Evolutionary conservation across 2,329 filamentous ascomycete species (phyloP).

Genomic region (Clonostachys solani): DNA sequence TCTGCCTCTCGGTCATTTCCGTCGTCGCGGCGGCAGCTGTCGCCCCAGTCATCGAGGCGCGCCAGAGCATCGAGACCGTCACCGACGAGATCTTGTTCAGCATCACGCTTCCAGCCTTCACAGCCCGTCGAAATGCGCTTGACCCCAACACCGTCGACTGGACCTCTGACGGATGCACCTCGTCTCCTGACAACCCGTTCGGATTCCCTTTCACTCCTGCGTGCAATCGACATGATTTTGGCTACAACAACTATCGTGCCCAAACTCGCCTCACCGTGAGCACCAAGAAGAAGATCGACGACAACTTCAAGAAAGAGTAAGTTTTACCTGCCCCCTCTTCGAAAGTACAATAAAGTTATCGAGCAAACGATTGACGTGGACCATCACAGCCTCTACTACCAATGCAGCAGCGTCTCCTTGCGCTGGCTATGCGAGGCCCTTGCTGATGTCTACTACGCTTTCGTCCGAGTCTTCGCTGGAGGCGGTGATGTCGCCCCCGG

Average conservation of each 20-base stretch:
- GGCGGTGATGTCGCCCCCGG: slow-evolving; percentile 10
- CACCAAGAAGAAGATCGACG: slow-evolving; percentile 38
- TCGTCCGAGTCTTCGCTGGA: slow-evolving; percentile 23
- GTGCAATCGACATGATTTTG: slow-evolving; percentile 54
- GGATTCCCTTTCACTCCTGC: slow-evolving; percentile 36
- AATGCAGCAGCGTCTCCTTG: slow-evolving; percentile 13
- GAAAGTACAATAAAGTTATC: neutral
- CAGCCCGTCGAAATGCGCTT: slow-evolving; percentile 26
- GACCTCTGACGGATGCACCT: slow-evolving; percentile 35
- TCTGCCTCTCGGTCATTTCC: slow-evolving; percentile 13
- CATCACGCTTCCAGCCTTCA: slow-evolving; percentile 34
- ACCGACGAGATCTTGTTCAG: slow-evolving; percentile 44
- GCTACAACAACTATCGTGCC: slow-evolving; percentile 46
- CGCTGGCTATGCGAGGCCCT: slow-evolving; percentile 15
- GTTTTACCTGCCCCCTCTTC: slow-evolving; percentile 6
- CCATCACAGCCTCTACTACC: slow-evolving; percentile 17
- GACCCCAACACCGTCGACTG: slow-evolving; percentile 33
- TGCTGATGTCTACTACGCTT: slow-evolving; percentile 24
- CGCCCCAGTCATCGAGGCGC: slow-evolving; percentile 6
- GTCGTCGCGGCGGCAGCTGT: slow-evolving; percentile 14
- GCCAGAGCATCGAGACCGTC: slow-evolving; percentile 15
- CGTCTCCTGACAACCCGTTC: slow-evolving; percentile 35
- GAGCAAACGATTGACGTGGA: neutral
- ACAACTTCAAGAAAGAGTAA: slow-evolving; percentile 42
- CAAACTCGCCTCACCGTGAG: slow-evolving; percentile 40